Evolutionary conservation across 2,329 filamentous ascomycete genomes (phyloP).

Genomic region (Macrophomina phaseolina): DNA sequence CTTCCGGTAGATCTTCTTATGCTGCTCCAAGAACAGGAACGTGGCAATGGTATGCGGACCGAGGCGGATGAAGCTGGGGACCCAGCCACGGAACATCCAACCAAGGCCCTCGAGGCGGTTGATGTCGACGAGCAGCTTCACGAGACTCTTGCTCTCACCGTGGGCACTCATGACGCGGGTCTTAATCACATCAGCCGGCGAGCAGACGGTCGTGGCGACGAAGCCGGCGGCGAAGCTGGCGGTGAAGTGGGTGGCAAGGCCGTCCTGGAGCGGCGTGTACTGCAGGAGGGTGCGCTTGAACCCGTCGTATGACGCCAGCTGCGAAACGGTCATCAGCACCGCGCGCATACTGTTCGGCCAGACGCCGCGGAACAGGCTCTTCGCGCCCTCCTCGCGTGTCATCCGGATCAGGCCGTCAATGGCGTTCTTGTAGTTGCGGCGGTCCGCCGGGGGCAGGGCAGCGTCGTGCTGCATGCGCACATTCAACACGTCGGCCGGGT

Average conservation of each 20-base stretch:
- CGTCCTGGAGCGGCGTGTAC: conserved; percentile 69
- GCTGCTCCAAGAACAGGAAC: conserved; percentile 84
- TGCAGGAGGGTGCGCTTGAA: conserved; percentile 75
- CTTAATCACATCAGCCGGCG: conserved; percentile 87
- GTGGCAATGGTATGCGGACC: conserved; percentile 84
- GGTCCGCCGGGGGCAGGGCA: conserved; percentile 72
- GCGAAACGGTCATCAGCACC: conserved; percentile 85
- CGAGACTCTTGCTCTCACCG: conserved; percentile 57
- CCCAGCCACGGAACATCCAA: conserved; percentile 92
- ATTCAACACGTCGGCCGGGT: conserved; percentile 94
- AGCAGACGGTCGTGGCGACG: conserved; percentile 83
- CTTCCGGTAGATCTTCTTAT: conserved; percentile 72
- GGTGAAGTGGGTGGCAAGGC: conserved; percentile 76
- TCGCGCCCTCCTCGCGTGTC: conserved; percentile 80
- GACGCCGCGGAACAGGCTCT: conserved; percentile 81
- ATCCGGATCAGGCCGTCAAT: conserved; percentile 86
- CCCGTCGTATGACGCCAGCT: conserved; percentile 83
- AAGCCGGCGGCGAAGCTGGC: conserved; percentile 80
- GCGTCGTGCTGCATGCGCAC: conserved; percentile 97
- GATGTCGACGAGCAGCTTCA: conserved; percentile 68
- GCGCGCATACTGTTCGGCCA: conserved; percentile 82
- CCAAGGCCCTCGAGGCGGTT: conserved; percentile 72
- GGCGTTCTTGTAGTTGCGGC: conserved; percentile 88
- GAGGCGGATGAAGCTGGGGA: conserved; percentile 73
- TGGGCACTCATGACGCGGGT: conserved; percentile 81